These are phyloP conservation scores for Zygnema cylindricum DNA, from an alignment of 139 green algal genomes.

Conservation along the genomic window DNA sequence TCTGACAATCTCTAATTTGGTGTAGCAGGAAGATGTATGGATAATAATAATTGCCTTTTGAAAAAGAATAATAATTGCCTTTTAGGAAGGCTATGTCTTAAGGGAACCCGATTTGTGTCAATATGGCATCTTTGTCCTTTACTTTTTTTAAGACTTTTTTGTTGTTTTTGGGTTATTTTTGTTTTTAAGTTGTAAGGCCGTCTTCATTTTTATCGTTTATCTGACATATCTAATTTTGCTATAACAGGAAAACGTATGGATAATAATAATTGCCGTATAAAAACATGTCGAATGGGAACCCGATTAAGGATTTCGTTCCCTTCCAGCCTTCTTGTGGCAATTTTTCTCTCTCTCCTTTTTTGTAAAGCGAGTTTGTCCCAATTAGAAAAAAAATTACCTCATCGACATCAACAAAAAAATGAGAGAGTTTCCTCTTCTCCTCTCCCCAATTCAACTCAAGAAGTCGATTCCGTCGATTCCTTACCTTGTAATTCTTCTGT, in stretches of 20 bases:
- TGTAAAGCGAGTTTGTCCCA: background rate
- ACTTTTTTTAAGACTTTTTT: background rate
- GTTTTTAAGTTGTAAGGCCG: too few species aligned
- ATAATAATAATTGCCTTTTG: too few species aligned
- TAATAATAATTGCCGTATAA: background rate
- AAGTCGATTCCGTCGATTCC: background rate
- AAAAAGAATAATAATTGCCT: background rate
- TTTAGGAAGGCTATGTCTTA: background rate
- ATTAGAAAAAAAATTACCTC: background rate
- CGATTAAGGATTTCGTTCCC: background rate
- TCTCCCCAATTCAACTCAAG: background rate
- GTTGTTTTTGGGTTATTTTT: too few species aligned
- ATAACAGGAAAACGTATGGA: background rate
- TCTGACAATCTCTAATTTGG: too few species aligned
- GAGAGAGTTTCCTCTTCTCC: background rate
- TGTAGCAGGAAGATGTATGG: too few species aligned
- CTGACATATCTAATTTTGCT: background rate
- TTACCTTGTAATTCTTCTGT: background rate
- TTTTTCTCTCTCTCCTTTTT: background rate
- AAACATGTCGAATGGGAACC: too few species aligned
- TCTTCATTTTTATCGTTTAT: too few species aligned
- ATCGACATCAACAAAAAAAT: conserved; percentile 12
- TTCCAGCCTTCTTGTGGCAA: background rate
- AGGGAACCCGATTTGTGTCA: background rate
- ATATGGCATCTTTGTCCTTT: background rate